Evolutionary conservation across 495 filamentous ascomycete genomes (phyloP).

Genomic region (Aspergillus campestris): DNA sequence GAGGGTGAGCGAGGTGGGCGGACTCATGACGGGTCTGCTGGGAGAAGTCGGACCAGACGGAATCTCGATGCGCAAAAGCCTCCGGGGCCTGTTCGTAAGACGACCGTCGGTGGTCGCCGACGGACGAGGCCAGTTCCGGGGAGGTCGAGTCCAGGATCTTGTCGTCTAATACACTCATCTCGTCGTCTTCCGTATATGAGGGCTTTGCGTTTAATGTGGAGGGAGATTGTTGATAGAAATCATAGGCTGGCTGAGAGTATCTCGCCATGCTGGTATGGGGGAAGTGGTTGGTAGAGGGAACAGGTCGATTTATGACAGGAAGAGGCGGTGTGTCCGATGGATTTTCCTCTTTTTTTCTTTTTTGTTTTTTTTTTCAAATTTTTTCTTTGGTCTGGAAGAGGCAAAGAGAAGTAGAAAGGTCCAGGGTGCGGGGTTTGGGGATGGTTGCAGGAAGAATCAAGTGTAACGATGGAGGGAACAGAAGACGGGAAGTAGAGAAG

Average conservation of each 20-base stretch:
- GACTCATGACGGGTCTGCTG: conserved; percentile 39
- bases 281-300: too few relatives aligned
- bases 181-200: conserved; percentile 69
- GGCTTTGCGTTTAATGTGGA: conserved; percentile 54
- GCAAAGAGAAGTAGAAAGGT: not conserved
- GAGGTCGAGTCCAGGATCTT: conserved; percentile 69
- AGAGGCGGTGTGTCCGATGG: not conserved
- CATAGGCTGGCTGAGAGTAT: conserved; percentile 39
- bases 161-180: conserved; percentile 74
- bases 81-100: conserved; percentile 61
- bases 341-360: too few relatives aligned
- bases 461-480: not conserved
- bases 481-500: not conserved
- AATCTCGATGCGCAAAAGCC: conserved; percentile 65
- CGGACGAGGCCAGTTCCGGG: conserved; percentile 57
- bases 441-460: conserved; percentile 8
- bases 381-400: too few relatives aligned
- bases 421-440: conserved; percentile 12
- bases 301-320: not conserved
- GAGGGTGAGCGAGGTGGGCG: conserved; percentile 23
- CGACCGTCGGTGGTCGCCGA: conserved; percentile 54
- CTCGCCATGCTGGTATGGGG: conserved; percentile 25
- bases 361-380: too few relatives aligned
- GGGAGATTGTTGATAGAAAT: conserved; percentile 55
- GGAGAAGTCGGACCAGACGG: conserved; percentile 67